These are phyloP conservation scores for Colletotrichum tropicale DNA, from an alignment of 2,329 filamentous ascomycete genomes.

Conservation along the genomic window DNA sequence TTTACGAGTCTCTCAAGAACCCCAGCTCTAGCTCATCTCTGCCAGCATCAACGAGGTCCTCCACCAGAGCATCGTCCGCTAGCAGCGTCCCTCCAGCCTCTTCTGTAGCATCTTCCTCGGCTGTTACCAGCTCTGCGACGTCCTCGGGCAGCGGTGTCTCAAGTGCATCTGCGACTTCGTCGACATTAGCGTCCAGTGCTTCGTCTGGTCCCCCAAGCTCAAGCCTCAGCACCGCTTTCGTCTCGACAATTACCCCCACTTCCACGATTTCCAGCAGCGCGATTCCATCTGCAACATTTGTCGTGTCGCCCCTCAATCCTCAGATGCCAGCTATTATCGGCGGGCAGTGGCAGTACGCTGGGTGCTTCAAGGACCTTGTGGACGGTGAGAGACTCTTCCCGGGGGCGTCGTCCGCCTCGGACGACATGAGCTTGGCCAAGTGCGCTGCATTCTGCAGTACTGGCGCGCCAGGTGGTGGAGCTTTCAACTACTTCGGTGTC, in stretches of 20 bases:
- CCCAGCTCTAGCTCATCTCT: conserved; percentile 7
- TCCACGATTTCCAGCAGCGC: conserved; percentile 4
- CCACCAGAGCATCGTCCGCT: conserved; percentile 2
- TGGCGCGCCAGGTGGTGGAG: conserved; percentile 15
- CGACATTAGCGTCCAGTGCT: background rate
- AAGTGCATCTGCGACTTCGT: background rate
- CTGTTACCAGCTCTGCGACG: background rate
- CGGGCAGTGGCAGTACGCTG: conserved; percentile 24
- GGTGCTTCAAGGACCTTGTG: conserved; percentile 28
- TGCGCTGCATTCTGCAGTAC: conserved; percentile 28
- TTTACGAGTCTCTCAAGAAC: conserved; percentile 14
- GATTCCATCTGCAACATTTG: background rate
- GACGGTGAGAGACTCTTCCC: conserved; percentile 19
- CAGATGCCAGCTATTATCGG: conserved; percentile 14
- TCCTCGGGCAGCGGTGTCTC: background rate
- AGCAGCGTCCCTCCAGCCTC: background rate
- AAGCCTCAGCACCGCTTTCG: background rate
- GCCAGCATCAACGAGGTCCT: background rate
- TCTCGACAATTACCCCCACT: conserved; percentile 4
- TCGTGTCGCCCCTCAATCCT: conserved; percentile 19
- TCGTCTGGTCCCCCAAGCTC: conserved; percentile 13
- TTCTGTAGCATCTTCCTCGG: background rate
- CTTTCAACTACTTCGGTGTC: conserved; percentile 29
- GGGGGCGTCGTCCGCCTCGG: conserved; percentile 10
- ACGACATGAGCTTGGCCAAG: conserved; percentile 25